phyloP scores from a whole-genome alignment of 1,139 yeast species.

The Meyerozyma athensensis region DNA sequence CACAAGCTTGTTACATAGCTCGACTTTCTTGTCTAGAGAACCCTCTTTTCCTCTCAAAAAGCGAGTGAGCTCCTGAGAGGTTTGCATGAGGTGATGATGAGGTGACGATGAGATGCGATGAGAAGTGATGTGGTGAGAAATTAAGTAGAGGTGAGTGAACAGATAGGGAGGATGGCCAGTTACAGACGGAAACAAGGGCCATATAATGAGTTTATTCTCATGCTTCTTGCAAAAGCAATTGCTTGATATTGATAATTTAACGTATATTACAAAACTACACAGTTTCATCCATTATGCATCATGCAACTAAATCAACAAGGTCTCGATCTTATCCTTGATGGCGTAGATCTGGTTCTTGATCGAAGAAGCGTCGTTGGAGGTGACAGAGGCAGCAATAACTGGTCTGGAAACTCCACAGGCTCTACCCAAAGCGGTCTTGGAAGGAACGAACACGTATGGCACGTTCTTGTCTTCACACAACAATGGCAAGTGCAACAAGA shows the following conservation, averaged over 20 bases:
- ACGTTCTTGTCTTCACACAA: constrained; percentile 99
- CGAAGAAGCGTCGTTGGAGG: constrained; percentile 97
- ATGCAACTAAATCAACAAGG: constrained; percentile 81
- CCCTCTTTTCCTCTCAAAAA: constrained; percentile 11
- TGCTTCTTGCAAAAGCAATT: no score
- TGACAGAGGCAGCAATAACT: constrained; percentile 96
- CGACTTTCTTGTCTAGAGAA: constrained; percentile 4
- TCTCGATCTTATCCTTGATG: constrained; percentile 98
- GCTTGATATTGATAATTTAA: no score
- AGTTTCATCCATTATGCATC: no score
- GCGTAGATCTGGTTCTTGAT: constrained; percentile 95
- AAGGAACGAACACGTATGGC: constrained; percentile 97
- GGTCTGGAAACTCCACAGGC: constrained; percentile 99
- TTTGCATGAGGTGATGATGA: background rate
- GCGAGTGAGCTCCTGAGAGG: constrained; percentile 4
- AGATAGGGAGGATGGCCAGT: background rate
- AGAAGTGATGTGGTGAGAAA: background rate
- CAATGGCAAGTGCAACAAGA: constrained; percentile 93
- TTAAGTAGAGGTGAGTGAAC: background rate
- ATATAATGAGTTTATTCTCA: no score
- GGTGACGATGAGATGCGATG: constrained; percentile 2
- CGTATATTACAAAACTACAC: no score
- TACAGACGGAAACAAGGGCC: no score
- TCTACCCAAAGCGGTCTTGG: constrained; percentile 98
- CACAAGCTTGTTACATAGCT: constrained; percentile 26